Base-by-base conservation (phyloP, 805 yeast genomes). In the Tetrapisispora taiwanensis region DNA sequence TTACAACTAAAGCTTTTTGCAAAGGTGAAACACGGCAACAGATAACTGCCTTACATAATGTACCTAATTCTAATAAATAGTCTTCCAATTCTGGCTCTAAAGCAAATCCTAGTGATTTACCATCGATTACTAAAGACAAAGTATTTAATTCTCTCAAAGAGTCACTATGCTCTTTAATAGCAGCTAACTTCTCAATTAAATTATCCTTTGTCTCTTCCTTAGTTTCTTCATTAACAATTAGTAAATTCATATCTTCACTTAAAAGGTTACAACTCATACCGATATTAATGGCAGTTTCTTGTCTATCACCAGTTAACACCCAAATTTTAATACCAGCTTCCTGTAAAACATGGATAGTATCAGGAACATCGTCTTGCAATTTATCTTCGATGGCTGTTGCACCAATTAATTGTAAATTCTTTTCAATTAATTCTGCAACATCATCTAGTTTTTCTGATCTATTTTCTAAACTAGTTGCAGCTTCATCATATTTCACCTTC, bases 381-480 rank as follows among this genome's bases (percentile, higher is more conserved):
- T 92, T 90, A 62, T 92, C 99, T 62, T 92, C 99, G 59, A 92
- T 92, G 1, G 98, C 99, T 31, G 98, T 94, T 1, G 97, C 97
- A 33, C 99, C 99, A 15, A 92, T 68, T 33, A 92, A 66, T 48
- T 80, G 81, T 51, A 92, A 67, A 48, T 84, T 82, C 31, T 70
- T 74, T 62, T 92, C 99, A 49, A 92, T 88, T 44, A 78, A 53
- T 56, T 90, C 95, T 0, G 98, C 97, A 12, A 84, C 95, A 8
- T 75, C 84, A 57, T 89, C 97, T 44, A 94, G 69, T 56, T 78
- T 79, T 24, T 78, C 79, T 22, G 81, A 66, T 63, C 99, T 75
- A 58, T 87, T 68, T 6, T 76, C 80, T 58, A 92, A 63, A 2
- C 95, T 76, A 1, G 95, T 84, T 0, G 96, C 75, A 1, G 98